phyloP scores from a whole-genome alignment of 345 rosid genomes.

The Luvunga scandens region DNA sequence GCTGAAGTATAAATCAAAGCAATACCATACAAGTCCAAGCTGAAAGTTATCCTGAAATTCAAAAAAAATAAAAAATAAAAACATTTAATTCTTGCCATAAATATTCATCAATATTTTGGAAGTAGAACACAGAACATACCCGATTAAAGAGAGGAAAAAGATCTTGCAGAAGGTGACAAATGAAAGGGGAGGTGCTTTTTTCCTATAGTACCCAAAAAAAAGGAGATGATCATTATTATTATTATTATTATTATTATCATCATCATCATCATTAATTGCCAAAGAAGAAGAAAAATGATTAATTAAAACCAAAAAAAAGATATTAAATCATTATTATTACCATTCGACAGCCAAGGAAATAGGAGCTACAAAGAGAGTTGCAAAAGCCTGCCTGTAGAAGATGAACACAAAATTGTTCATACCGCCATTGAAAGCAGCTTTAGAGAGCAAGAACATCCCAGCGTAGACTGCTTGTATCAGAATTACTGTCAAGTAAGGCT shows the following conservation, averaged over 20 bases:
- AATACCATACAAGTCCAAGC: constrained; percentile 62
- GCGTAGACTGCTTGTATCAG: constrained; percentile 72
- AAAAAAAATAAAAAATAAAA: neutral
- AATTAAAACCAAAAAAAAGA: neutral
- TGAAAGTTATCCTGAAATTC: constrained; percentile 52
- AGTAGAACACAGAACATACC: constrained; percentile 39
- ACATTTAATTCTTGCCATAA: neutral
- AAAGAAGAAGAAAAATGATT: neutral
- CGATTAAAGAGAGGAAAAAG: constrained; percentile 64
- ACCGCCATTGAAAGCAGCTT: constrained; percentile 80
- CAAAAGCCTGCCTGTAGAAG: constrained; percentile 81
- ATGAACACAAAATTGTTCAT: constrained; percentile 84
- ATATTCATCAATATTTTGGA: neutral
- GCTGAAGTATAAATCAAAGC: constrained; percentile 77
- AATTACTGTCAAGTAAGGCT: constrained; percentile 51
- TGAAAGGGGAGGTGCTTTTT: constrained; percentile 64
- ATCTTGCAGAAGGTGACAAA: constrained; percentile 70
- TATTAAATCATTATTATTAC: constrained; percentile 29
- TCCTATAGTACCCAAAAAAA: constrained; percentile 37
- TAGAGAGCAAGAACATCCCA: constrained; percentile 89
- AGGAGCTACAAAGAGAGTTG: constrained; percentile 72
- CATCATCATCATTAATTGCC: no score
- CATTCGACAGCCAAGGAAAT: constrained; percentile 65
- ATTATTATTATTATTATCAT: no score
- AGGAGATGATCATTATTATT: no score